These are phyloP conservation scores for Lagenaria siceraria DNA, from an alignment of 306 rosid genomes.

Conservation along the genomic window DNA sequence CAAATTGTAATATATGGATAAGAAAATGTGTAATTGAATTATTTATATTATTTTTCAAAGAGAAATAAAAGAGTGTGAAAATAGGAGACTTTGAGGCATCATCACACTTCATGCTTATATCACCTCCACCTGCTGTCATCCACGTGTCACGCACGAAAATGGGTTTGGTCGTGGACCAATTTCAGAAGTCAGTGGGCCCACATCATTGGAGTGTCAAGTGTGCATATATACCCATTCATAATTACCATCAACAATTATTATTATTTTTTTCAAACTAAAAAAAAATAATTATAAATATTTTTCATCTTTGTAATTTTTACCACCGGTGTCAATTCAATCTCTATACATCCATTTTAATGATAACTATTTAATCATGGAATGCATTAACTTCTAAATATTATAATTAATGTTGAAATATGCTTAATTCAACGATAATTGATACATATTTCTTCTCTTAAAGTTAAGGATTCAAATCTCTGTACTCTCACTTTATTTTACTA, in stretches of 20 bases:
- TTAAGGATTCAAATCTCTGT: too few relatives aligned
- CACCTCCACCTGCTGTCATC: constrained; percentile 32
- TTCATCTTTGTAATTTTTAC: background rate
- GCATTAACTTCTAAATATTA: too few relatives aligned
- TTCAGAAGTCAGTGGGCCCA: constrained; percentile 16
- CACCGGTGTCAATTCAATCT: background rate
- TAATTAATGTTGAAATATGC: too few relatives aligned
- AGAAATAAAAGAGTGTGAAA: background rate
- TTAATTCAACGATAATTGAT: too few relatives aligned
- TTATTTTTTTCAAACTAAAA: background rate
- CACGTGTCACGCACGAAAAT: constrained; percentile 49
- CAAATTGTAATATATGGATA: too few relatives aligned
- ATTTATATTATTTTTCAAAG: background rate
- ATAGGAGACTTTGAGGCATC: constrained; percentile 29
- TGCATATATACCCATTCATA: background rate
- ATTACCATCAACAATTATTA: background rate
- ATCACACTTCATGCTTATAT: constrained; percentile 87
- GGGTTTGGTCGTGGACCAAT: constrained; percentile 52
- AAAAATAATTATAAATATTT: background rate
- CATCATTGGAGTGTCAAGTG: constrained; percentile 29
- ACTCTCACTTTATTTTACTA: too few relatives aligned
- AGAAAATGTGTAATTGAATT: background rate
- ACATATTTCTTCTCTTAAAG: too few relatives aligned
- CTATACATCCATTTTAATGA: background rate
- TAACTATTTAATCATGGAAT: too few relatives aligned